A percentile compares a stretch with the other conserved stretches of the same genome.
Conservation (phyloP, 306 rosid genomes). For the Citrullus colocynthis region DNA sequence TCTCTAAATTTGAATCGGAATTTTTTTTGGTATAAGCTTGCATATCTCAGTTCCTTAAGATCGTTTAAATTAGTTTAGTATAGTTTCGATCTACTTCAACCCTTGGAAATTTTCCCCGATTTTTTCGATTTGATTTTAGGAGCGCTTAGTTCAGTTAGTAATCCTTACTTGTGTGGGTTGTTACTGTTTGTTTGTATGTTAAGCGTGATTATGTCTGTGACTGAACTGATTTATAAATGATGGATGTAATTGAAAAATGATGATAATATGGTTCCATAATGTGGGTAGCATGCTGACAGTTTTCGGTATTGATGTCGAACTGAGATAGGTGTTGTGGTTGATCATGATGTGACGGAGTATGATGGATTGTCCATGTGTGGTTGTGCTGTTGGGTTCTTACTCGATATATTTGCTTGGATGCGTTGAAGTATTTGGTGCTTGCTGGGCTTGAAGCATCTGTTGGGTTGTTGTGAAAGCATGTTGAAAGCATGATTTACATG, state of each 20-base stretch:
- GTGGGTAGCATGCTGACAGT: neutral
- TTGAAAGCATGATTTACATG: neutral
- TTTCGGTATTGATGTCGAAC: neutral
- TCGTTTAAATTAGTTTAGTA: neutral
- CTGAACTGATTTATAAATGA: neutral
- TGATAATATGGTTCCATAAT: neutral
- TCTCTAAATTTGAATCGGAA: neutral
- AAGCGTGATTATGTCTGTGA: neutral
- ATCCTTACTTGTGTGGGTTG: neutral
- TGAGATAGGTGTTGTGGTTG: neutral
- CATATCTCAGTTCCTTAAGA: neutral
- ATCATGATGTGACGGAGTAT: neutral
- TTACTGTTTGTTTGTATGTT: neutral
- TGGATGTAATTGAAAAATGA: neutral
- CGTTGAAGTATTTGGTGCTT: neutral
- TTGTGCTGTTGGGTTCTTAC: neutral
- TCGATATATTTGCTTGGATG: too few relatives aligned
- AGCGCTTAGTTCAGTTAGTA: neutral
- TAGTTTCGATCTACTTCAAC: neutral
- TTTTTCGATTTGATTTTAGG: neutral
- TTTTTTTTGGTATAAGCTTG: neutral
- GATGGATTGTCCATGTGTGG: neutral
- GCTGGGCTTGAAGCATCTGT: too few relatives aligned
- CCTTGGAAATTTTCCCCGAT: neutral
- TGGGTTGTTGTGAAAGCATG: neutral